phyloP scores from a whole-genome alignment of 139 green algal species.

The Protoeuglena noctilucae region DNA sequence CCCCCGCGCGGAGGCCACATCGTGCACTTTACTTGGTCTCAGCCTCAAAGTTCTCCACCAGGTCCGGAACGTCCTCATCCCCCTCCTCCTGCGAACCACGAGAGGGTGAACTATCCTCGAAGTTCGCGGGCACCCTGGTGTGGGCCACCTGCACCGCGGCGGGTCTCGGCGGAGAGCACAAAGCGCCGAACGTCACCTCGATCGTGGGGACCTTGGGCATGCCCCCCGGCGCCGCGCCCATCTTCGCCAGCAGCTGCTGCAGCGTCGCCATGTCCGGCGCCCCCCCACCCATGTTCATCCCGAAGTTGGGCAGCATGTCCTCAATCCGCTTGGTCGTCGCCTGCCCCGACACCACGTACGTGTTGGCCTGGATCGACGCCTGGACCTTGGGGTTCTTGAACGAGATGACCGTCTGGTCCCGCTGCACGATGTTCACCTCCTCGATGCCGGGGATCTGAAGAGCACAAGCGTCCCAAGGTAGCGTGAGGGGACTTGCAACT shows the following conservation, averaged over 20 bases:
- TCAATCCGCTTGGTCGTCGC: constrained; percentile 30
- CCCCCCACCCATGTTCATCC: not conserved
- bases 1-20: no score
- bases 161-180: not conserved
- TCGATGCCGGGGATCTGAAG: constrained; percentile 96
- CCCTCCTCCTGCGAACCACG: not conserved
- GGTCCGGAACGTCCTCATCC: constrained; percentile 60
- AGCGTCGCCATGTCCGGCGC: not conserved
- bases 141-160: not conserved
- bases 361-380: constrained; percentile 96
- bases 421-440: constrained; percentile 97
- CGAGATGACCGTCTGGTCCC: constrained; percentile 71
- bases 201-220: no score
- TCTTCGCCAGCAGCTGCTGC: not conserved
- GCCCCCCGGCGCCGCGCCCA: no score
- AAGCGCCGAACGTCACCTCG: constrained; percentile 13
- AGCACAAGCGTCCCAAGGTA: no score
- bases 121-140: no score
- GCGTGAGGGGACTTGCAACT: no score
- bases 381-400: constrained; percentile 98
- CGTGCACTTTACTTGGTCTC: no score
- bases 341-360: constrained; percentile 88
- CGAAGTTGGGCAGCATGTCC: not conserved
- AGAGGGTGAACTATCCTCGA: not conserved
- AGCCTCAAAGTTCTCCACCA: constrained; percentile 85